These are phyloP conservation scores for Corymbia calophylla DNA, from an alignment of 441 rosid species.

Conservation along the genomic window DNA sequence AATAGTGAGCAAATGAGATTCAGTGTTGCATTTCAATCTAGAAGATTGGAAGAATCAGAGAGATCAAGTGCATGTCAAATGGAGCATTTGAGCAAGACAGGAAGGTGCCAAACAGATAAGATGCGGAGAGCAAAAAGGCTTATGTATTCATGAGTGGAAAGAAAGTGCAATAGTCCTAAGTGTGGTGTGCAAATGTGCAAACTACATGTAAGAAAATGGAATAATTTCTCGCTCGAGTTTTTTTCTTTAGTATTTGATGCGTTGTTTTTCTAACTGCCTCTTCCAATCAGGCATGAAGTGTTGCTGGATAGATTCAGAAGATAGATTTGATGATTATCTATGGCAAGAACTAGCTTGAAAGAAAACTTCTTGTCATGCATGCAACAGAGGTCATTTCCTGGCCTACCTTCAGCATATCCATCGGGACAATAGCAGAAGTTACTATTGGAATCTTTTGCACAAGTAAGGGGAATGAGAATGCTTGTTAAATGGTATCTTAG, in stretches of 20 bases:
- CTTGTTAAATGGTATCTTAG: not conserved
- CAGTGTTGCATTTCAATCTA: not conserved
- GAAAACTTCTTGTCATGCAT: not conserved
- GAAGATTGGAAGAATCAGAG: not conserved
- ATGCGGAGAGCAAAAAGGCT: not conserved
- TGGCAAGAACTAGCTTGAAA: not conserved
- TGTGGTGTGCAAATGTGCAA: not conserved
- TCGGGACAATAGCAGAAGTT: not conserved
- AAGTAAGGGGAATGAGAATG: not conserved
- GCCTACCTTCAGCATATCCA: not conserved
- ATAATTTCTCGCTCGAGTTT: not conserved
- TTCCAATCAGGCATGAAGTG: not conserved
- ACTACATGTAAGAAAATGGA: not conserved
- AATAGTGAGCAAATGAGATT: not conserved
- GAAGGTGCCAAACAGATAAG: not conserved
- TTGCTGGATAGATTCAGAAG: not conserved
- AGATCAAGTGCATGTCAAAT: not conserved
- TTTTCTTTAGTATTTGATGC: not conserved
- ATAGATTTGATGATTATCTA: not conserved
- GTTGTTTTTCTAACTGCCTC: not conserved
- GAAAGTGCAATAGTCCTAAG: not conserved
- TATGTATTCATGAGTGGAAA: not conserved
- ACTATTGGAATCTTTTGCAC: not conserved
- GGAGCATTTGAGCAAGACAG: not conserved
- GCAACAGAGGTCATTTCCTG: not conserved